Percentiles rank a stretch among this genome's conserved stretches.
Conservation (phyloP, 352 stramenopile genomes). For the Thalassiosira exigua region DNA sequence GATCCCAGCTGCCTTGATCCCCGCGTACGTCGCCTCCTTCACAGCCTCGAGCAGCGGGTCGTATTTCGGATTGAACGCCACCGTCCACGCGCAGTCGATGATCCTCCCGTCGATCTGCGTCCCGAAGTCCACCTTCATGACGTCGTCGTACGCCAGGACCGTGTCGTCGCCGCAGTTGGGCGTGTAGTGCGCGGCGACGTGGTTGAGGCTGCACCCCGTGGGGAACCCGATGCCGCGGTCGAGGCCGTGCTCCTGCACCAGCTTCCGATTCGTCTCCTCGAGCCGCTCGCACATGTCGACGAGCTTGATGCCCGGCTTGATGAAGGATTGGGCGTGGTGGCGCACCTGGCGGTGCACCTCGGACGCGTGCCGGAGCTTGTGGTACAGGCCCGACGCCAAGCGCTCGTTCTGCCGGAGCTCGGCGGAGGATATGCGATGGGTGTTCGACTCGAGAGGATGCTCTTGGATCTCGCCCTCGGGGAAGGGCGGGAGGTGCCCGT, state of each 20-base stretch:
- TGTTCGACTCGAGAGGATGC: conserved; percentile 92
- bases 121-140: conserved; percentile 99
- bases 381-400: conserved; percentile 85
- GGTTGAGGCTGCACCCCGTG: conserved; percentile 95
- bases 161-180: conserved; percentile 95
- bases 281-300: conserved; percentile 95
- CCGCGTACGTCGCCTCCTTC: conserved; percentile 92
- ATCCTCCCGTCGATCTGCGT: conserved; percentile 97
- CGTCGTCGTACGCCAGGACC: conserved; percentile 92
- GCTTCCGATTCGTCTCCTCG: conserved; percentile 95
- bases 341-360: conserved; percentile 95
- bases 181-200: conserved; percentile 98
- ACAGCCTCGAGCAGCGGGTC: conserved; percentile 91
- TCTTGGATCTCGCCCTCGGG: conserved; percentile 93
- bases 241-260: conserved; percentile 93
- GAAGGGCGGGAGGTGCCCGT: conserved; percentile 60
- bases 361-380: conserved; percentile 90
- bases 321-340: conserved; percentile 94
- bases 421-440: conserved; percentile 88
- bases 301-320: conserved; percentile 96
- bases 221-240: conserved; percentile 92
- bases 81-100: conserved; percentile 97
- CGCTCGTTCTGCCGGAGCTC: conserved; percentile 89
- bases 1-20: conserved; percentile 92
- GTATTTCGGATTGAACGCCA: conserved; percentile 94